Conservation (phyloP, 2,329 filamentous ascomycete species). For the Didymella lethalis region DNA sequence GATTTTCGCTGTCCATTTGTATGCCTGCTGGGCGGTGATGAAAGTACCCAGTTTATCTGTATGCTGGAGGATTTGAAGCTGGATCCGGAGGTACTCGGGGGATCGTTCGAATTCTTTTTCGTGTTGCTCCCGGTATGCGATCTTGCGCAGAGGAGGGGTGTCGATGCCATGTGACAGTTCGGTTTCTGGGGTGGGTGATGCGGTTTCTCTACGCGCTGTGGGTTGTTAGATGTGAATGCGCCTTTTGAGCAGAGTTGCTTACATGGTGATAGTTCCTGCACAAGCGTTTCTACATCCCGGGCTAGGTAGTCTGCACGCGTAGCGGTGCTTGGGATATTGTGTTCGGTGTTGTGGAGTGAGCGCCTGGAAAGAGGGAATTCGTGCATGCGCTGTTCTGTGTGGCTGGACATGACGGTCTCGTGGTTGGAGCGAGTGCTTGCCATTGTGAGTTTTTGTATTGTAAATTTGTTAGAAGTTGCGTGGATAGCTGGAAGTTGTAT, state of each 20-base stretch:
- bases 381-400: neutral
- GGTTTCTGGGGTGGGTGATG: neutral
- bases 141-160: conserved; percentile 21
- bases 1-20: conserved; percentile 26
- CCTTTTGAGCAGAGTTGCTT: neutral
- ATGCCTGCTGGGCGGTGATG: conserved; percentile 23
- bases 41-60: conserved; percentile 24
- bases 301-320: neutral
- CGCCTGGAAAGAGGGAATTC: conserved; percentile 1
- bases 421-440: conserved; percentile 8
- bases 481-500: too few species aligned
- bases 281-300: conserved; percentile 1
- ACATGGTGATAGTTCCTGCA: conserved; percentile 10
- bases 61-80: conserved; percentile 26
- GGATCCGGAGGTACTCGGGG: conserved; percentile 29
- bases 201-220: neutral
- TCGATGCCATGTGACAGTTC: neutral
- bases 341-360: neutral
- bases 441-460: conserved; percentile 12
- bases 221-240: conserved; percentile 7
- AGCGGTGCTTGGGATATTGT: neutral
- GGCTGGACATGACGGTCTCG: neutral
- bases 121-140: conserved; percentile 31
- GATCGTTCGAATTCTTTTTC: conserved; percentile 21
- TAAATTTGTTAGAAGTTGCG: too few species aligned